phyloP scores from a whole-genome alignment of 1,139 yeast genomes.

The Zygosaccharomyces pseudobailii region DNA sequence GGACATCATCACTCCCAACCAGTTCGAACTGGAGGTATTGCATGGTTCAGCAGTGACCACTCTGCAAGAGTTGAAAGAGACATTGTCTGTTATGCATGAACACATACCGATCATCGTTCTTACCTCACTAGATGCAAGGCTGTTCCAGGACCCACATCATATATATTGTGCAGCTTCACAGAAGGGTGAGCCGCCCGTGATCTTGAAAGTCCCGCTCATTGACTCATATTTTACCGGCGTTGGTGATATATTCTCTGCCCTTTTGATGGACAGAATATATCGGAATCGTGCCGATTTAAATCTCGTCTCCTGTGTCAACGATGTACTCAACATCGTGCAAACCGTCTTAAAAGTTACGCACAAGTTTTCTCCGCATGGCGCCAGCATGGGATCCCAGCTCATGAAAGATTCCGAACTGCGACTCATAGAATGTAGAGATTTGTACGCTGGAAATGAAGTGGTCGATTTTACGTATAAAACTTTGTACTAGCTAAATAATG shows the following conservation, averaged over 20 bases:
- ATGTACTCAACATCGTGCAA: slow-evolving; percentile 31
- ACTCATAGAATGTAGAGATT: slow-evolving; percentile 30
- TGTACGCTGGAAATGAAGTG: slow-evolving; percentile 11
- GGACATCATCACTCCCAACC: slow-evolving; percentile 81
- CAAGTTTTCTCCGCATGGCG: slow-evolving; percentile 17
- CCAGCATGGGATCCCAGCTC: slow-evolving; percentile 25
- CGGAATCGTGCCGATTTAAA: slow-evolving; percentile 11
- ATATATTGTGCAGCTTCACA: slow-evolving; percentile 38
- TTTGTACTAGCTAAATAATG: slow-evolving; percentile 25
- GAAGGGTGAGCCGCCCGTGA: slow-evolving; percentile 19
- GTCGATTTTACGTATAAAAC: slow-evolving; percentile 13
- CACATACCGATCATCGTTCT: slow-evolving; percentile 32
- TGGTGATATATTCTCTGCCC: slow-evolving; percentile 85
- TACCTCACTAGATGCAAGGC: slow-evolving; percentile 28
- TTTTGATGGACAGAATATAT: slow-evolving; percentile 53
- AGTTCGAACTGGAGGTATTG: slow-evolving; percentile 77
- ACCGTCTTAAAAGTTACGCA: slow-evolving; percentile 27
- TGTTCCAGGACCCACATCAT: slow-evolving; percentile 24
- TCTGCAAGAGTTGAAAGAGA: slow-evolving; percentile 37
- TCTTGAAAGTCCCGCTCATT: slow-evolving; percentile 49
- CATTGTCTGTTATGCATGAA: slow-evolving; percentile 42
- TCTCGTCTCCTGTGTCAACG: slow-evolving; percentile 25
- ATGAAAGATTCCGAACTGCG: slow-evolving; percentile 34
- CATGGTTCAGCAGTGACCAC: slow-evolving; percentile 42
- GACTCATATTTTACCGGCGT: slow-evolving; percentile 84